phyloP scores from a whole-genome alignment of 805 yeast genomes.

The Schwanniomyces pseudopolymorphus region DNA sequence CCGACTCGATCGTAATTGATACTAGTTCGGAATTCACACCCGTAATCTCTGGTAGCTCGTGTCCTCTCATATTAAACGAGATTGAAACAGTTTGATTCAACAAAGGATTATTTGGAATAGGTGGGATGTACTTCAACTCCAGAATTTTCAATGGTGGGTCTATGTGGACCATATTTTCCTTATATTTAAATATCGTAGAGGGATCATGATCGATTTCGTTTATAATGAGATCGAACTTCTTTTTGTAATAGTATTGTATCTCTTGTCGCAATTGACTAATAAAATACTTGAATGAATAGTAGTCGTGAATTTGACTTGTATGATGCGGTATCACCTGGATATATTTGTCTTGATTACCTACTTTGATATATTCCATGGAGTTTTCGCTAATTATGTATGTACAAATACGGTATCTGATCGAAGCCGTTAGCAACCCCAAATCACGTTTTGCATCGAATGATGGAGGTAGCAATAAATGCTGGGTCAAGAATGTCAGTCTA shows the following conservation, averaged over 20 bases:
- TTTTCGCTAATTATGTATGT: constrained; percentile 3
- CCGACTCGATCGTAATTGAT: constrained; percentile 5
- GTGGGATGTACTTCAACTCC: constrained; percentile 5
- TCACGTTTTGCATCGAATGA: constrained; percentile 1
- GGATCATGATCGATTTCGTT: not conserved
- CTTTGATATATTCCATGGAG: not conserved
- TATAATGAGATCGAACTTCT: not conserved
- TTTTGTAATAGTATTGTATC: not conserved
- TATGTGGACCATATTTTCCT: not conserved
- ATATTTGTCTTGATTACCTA: not conserved
- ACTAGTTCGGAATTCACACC: constrained; percentile 6
- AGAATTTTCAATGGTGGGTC: not conserved
- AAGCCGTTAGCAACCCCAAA: not conserved
- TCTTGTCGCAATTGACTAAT: constrained; percentile 1
- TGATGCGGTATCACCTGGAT: constrained; percentile 1
- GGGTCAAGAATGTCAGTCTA: not conserved
- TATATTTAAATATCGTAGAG: not conserved
- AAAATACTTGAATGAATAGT: not conserved
- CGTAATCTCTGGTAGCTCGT: constrained; percentile 1
- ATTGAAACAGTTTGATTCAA: not conserved
- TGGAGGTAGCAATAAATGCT: constrained; percentile 10
- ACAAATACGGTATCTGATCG: constrained; percentile 5
- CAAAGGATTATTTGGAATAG: not conserved
- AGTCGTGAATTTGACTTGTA: not conserved
- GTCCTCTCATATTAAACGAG: not conserved